phyloP scores from a whole-genome alignment of 192 early-diverging fungal species.

The Podila clonocystis region DNA sequence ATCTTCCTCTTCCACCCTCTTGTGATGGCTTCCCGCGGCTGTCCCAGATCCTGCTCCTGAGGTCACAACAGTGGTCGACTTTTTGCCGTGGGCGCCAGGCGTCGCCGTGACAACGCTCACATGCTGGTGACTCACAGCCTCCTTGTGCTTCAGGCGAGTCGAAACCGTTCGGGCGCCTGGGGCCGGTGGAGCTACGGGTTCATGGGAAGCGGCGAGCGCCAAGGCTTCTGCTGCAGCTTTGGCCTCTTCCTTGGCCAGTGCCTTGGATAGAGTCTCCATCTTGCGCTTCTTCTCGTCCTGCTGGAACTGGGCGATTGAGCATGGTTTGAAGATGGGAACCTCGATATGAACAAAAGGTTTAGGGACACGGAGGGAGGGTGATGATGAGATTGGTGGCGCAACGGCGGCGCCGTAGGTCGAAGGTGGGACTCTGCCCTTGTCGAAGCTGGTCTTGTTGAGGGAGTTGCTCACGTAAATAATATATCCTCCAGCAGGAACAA shows the following conservation, averaged over 20 bases:
- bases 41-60: conserved; percentile 9
- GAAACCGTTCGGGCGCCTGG: conserved; percentile 20
- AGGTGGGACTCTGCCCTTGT: conserved; percentile 14
- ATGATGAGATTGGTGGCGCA: not conserved
- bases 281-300: conserved; percentile 48
- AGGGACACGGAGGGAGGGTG: not conserved
- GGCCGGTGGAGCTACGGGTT: not conserved
- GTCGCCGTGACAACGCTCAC: conserved; percentile 19
- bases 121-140: conserved; percentile 26
- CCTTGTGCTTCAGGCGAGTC: conserved; percentile 46
- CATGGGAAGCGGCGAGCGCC: conserved; percentile 2
- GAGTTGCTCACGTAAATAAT: conserved; percentile 26
- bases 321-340: conserved; percentile 44
- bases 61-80: conserved; percentile 24
- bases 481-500: conserved; percentile 35
- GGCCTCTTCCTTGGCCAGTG: conserved; percentile 43
- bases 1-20: conserved; percentile 23
- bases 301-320: conserved; percentile 32
- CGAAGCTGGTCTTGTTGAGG: conserved; percentile 8
- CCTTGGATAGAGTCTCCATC: conserved; percentile 34
- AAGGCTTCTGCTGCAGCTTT: conserved; percentile 22
- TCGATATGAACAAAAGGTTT: conserved; percentile 34
- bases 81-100: conserved; percentile 10
- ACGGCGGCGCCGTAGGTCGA: conserved; percentile 19
- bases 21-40: not conserved